These are phyloP conservation scores for Amoebophrya sp. DNA, from an alignment of 169 alveolate genomes.

Conservation along the genomic window DNA sequence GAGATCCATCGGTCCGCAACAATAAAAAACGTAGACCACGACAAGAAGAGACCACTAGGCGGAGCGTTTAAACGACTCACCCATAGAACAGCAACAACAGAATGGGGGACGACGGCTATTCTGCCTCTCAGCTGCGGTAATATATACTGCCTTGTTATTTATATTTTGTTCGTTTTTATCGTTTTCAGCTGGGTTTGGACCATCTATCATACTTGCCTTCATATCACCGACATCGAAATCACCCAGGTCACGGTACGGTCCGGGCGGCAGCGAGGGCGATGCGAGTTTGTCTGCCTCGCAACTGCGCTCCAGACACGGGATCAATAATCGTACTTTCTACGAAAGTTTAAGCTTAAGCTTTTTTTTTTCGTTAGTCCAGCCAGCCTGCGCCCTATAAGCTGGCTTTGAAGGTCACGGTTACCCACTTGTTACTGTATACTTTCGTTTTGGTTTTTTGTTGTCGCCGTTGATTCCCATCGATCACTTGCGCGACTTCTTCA, in stretches of 20 bases:
- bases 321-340: not conserved
- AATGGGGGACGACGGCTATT: slow-evolving; percentile 1
- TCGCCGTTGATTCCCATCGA: too few species aligned
- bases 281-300: not conserved
- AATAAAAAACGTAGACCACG: too few species aligned
- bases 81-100: too few species aligned
- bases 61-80: too few species aligned
- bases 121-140: not conserved
- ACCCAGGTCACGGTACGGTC: not conserved
- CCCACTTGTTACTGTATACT: not conserved
- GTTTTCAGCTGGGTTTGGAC: too few species aligned
- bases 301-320: not conserved
- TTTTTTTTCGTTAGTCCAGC: not conserved
- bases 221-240: too few species aligned
- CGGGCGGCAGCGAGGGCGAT: not conserved
- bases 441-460: not conserved
- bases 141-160: not conserved
- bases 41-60: too few species aligned
- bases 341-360: not conserved
- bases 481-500: not conserved
- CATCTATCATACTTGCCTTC: too few species aligned
- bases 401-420: not conserved
- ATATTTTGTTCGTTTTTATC: too few species aligned
- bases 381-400: not conserved
- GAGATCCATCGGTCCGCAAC: too few species aligned